These are phyloP conservation scores for Carex parvula DNA, from an alignment of 176 grass and related monocot genomes.

Conservation along the genomic window DNA sequence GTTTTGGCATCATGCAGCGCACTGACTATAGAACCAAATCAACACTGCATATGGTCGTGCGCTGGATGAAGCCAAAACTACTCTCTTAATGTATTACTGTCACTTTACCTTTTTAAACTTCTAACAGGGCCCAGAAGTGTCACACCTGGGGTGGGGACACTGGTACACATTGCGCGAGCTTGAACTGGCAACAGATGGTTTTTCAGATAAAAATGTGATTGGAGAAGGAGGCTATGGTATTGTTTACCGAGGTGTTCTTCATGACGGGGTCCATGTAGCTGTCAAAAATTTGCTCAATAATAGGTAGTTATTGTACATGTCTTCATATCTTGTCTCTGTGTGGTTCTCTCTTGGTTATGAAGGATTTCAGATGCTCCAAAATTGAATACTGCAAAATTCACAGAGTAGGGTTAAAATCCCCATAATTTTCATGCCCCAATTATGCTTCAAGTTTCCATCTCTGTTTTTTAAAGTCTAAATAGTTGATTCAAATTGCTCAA, in stretches of 20 bases:
- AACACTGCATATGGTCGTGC: too few relatives aligned
- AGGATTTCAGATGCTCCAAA: background rate
- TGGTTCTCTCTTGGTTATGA: background rate
- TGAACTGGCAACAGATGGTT: constrained; percentile 63
- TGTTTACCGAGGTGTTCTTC: constrained; percentile 71
- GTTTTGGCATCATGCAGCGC: too few relatives aligned
- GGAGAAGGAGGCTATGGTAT: constrained; percentile 97
- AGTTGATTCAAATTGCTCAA: too few relatives aligned
- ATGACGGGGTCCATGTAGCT: constrained; percentile 58
- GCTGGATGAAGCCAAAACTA: too few relatives aligned
- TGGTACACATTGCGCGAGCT: constrained; percentile 97
- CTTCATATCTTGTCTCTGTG: background rate
- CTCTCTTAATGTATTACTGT: too few relatives aligned
- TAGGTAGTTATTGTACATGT: constrained; percentile 28
- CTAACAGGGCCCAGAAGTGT: constrained; percentile 59
- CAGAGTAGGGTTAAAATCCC: too few relatives aligned
- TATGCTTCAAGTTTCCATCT: too few relatives aligned
- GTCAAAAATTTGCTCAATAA: constrained; percentile 97
- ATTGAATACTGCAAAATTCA: background rate
- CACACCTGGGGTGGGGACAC: constrained; percentile 89
- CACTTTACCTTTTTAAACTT: background rate
- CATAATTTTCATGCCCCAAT: too few relatives aligned
- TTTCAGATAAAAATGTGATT: constrained; percentile 75
- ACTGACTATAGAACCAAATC: too few relatives aligned
- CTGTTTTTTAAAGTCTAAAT: too few relatives aligned